Base-by-base conservation (phyloP, 257 asterid genomes). In the Lantana camara region DNA sequence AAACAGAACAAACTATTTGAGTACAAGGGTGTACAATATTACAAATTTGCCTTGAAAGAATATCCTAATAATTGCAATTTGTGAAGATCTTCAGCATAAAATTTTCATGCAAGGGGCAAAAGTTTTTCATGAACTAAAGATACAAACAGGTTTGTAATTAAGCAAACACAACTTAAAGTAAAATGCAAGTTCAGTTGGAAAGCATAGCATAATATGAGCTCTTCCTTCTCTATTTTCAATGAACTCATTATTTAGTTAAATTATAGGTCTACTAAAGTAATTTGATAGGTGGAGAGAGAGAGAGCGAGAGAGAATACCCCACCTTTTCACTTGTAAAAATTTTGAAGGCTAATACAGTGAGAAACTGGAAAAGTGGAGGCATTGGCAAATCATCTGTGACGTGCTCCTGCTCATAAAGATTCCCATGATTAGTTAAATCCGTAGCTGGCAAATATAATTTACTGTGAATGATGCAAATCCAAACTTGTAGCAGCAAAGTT, bases 291-390 rank as follows among this genome's bases (percentile, higher is more conserved):
- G 35, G 4, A 30, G 35, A 30, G 35, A 30, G 35, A 30, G 35
- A 30, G 35, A 30, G 35, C 3, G 40, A 35, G 8, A 35, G 9
- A 2, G 9, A 2, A 63, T 22, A 53, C 14, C 37, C 57, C 66
- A 90, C 98, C 96, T 85, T 80, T 69, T 90, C 98, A 63, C 68
- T 63, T 40, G 71, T 72, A 85, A 93, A 93, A 46, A 85, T 83
- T 75, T 85, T 90, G 38, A 93, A 76, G 67, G 96, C 98, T 82
- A 93, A 68, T 16, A 87, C 77, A 0, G 96, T 87, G 66, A 93
- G 97, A 77, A 93, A 93, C 81, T 90, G 97, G 81, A 93, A 93
- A 62, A 90, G 84, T 52, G 94, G 87, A 51, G 97, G 98, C 97
- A 93, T 87, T 52, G 98, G 95, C 80, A 90, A 75, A 66, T 81